Evolutionary conservation across 2,329 filamentous ascomycete species (phyloP).

Genomic region (Helotiales sp.): DNA sequence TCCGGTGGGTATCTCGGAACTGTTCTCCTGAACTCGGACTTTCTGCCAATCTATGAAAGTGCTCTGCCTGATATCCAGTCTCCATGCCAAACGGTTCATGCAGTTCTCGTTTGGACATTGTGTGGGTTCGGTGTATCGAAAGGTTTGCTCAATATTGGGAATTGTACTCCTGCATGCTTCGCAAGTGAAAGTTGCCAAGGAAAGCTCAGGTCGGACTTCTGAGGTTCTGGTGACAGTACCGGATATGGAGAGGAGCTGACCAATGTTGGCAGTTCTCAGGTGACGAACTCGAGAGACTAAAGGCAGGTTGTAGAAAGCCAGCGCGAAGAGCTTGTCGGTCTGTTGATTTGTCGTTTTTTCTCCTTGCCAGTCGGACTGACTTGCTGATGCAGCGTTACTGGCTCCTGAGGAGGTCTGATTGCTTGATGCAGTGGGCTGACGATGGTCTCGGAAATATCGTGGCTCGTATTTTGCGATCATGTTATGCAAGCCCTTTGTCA

Average conservation of each 20-base stretch:
- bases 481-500: conserved; percentile 87
- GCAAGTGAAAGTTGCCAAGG: conserved; percentile 89
- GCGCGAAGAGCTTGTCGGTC: conserved; percentile 90
- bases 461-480: conserved; percentile 95
- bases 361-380: conserved; percentile 65
- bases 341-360: conserved; percentile 88
- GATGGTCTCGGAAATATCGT: conserved; percentile 90
- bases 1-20: conserved; percentile 95
- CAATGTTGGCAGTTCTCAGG: conserved; percentile 86
- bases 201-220: conserved; percentile 92
- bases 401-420: conserved; percentile 71
- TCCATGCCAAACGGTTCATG: conserved; percentile 90
- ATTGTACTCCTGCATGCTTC: conserved; percentile 84
- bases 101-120: conserved; percentile 91
- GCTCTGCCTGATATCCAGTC: conserved; percentile 93
- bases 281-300: conserved; percentile 44
- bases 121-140: conserved; percentile 94
- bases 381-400: conserved; percentile 65
- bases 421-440: conserved; percentile 79
- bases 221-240: conserved; percentile 96
- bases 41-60: conserved; percentile 99
- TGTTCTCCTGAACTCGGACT: conserved; percentile 97
- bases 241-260: conserved; percentile 91
- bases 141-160: conserved; percentile 94
- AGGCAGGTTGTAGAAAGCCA: conserved; percentile 78